Percentiles rank a stretch among this genome's conserved stretches.
Evolutionary conservation across 805 yeast genomes (phyloP).

Genomic region (Brettanomyces anomalus): DNA sequence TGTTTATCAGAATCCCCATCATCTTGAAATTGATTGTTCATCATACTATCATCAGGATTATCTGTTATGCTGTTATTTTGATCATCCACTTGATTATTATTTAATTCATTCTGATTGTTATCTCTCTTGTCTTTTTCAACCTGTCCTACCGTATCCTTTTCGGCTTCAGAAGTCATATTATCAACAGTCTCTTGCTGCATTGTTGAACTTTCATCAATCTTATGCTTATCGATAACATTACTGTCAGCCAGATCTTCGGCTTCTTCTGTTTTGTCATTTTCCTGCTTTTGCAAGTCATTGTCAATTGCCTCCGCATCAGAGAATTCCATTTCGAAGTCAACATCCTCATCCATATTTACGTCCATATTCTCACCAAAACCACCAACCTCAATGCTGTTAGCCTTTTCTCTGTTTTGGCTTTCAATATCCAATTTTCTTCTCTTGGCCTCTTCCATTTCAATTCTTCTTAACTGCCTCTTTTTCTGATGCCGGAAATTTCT

Average conservation of each 20-base stretch:
- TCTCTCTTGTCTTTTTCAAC: background rate
- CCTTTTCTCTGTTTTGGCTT: slow-evolving; percentile 11
- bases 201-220: too few species aligned
- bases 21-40: background rate
- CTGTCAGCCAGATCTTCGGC: too few species aligned
- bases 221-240: too few species aligned
- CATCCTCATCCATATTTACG: slow-evolving; percentile 18
- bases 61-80: too few species aligned
- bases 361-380: slow-evolving; percentile 12
- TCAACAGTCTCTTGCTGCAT: too few species aligned
- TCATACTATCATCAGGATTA: background rate
- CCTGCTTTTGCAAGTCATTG: background rate
- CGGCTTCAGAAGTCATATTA: too few species aligned
- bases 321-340: slow-evolving; percentile 25
- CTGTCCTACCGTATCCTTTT: too few species aligned
- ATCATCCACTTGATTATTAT: too few species aligned
- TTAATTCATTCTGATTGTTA: background rate
- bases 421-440: slow-evolving; percentile 20
- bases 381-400: slow-evolving; percentile 11
- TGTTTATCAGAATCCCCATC: background rate
- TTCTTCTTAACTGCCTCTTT: slow-evolving; percentile 9
- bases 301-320: slow-evolving; percentile 12
- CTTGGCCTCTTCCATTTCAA: slow-evolving; percentile 20
- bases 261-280: background rate
- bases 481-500: background rate